Evolutionary conservation across 169 alveolate genomes (phyloP).

Genomic region (Cryptosporidium bovis): DNA sequence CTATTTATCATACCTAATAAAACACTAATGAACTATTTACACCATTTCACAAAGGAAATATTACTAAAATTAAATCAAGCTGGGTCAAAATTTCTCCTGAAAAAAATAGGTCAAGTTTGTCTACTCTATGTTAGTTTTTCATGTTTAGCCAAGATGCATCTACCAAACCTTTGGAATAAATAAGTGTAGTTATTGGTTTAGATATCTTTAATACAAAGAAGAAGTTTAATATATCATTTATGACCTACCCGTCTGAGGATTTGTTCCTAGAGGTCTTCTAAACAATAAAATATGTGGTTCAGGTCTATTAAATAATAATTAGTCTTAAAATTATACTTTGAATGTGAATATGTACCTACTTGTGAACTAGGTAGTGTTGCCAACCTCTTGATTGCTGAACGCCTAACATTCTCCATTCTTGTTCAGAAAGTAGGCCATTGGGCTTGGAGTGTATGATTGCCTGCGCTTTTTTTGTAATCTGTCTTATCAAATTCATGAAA

Average conservation of each 20-base stretch:
- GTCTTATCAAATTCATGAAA: neutral
- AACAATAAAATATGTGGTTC: slow-evolving; percentile 93
- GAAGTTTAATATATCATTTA: neutral
- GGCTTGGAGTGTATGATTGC: slow-evolving; percentile 72
- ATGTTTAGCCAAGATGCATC: slow-evolving; percentile 42
- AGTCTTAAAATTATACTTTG: neutral
- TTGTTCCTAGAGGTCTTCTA: slow-evolving; percentile 92
- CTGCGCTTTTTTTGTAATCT: slow-evolving; percentile 63
- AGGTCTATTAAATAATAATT: slow-evolving; percentile 77
- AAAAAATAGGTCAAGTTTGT: neutral
- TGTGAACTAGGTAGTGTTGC: slow-evolving; percentile 76
- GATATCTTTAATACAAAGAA: too few relatives aligned
- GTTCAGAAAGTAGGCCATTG: slow-evolving; percentile 75
- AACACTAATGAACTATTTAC: too few relatives aligned
- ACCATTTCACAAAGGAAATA: too few relatives aligned
- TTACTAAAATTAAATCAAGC: too few relatives aligned
- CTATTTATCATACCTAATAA: too few relatives aligned
- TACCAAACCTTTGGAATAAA: slow-evolving; percentile 20
- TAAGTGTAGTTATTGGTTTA: neutral
- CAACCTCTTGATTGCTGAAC: slow-evolving; percentile 81
- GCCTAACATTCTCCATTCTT: slow-evolving; percentile 81
- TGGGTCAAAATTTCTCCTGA: too few relatives aligned
- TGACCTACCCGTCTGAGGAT: slow-evolving; percentile 87
- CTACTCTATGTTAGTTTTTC: neutral
- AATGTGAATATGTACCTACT: slow-evolving; percentile 19